Evolutionary conservation across 116 monocot species (phyloP), one percentile per base, ranked within the genome.

Genomic region (Cymodocea nodosa): DNA sequence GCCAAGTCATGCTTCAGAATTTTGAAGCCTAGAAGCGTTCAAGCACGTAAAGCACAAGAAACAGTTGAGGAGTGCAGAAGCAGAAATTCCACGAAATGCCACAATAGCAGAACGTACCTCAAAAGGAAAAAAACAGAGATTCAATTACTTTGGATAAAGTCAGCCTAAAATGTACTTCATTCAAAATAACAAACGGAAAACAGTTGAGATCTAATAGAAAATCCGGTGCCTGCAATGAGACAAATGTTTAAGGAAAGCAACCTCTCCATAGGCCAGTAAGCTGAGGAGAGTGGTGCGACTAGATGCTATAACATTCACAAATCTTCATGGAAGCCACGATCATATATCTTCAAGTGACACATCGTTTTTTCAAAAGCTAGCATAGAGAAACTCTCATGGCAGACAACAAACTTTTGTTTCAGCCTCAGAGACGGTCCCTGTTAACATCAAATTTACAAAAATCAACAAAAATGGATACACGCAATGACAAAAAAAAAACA

Each of bases 351-450:
- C 66, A 66, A 50, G 25, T n/a, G 13, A 66, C 18, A 52, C 24
- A 51, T 2, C 66, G 16, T 16, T 49, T 49, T 15, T 17, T 22
- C 9, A 12, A 64, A 9, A 19, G 49, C 66, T 51, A 22, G 48
- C 16, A 66, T 8, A 25, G 15, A 34, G 19, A 30, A 49, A 8
- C 13, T 25, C 16, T 30, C 51, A 13, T 24, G 11, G 30, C 1
- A 25, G 25, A 44, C 15, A 23, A 16, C 9, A 18, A 24, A 52
- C 6, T 23, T 73, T 56, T 68, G 75, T 76, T 82, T 71, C 82
- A 69, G 67, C 82, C 80, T 2, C 72, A 56, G 22, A 66, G 65
- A 40, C 61, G 63, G 35, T 75, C 73, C 65, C 76, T 85, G 73
- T 55, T n/a, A 44, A 12, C 44, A 44, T 10, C 12, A 44, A 40